Percentiles rank a stretch among this genome's conserved stretches.
phyloP scores from a whole-genome alignment of 306 rosid species.

The Castanopsis chinensis region DNA sequence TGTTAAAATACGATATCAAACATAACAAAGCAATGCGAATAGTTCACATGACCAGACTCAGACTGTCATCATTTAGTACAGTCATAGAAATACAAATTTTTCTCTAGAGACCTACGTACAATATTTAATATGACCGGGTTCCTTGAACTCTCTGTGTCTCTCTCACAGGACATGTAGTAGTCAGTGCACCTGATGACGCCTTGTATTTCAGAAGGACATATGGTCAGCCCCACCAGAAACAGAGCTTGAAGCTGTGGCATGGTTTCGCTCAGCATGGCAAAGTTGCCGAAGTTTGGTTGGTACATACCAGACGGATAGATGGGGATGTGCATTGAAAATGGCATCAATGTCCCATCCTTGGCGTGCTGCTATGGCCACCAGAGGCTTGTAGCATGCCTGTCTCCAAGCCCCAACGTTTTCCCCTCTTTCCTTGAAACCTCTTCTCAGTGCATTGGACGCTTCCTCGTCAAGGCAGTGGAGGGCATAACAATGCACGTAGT shows the following conservation, averaged over 20 bases:
- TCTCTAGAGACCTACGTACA: no score
- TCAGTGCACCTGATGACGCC: background rate
- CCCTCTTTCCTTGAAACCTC: constrained; percentile 68
- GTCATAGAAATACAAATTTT: background rate
- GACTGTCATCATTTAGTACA: background rate
- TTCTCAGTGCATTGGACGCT: constrained; percentile 64
- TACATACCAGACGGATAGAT: constrained; percentile 84
- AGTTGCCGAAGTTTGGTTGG: constrained; percentile 96
- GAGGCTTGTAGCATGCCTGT: constrained; percentile 79
- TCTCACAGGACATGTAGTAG: background rate
- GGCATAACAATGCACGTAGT: constrained; percentile 94
- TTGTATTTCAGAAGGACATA: constrained; percentile 34
- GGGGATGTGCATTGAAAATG: constrained; percentile 79
- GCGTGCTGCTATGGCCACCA: constrained; percentile 70
- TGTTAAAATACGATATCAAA: background rate
- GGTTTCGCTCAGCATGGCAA: constrained; percentile 75
- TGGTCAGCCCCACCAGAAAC: constrained; percentile 37
- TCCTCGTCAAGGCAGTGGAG: constrained; percentile 83
- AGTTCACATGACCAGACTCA: background rate
- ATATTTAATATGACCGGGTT: no score
- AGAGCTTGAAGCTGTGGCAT: constrained; percentile 56
- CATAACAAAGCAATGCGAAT: background rate
- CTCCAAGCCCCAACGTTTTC: constrained; percentile 94
- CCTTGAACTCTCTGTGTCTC: no score
- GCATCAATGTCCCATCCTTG: constrained; percentile 96